Conservation (phyloP, 2,329 filamentous ascomycete species). For the Thermothelomyces thermophilus region DNA sequence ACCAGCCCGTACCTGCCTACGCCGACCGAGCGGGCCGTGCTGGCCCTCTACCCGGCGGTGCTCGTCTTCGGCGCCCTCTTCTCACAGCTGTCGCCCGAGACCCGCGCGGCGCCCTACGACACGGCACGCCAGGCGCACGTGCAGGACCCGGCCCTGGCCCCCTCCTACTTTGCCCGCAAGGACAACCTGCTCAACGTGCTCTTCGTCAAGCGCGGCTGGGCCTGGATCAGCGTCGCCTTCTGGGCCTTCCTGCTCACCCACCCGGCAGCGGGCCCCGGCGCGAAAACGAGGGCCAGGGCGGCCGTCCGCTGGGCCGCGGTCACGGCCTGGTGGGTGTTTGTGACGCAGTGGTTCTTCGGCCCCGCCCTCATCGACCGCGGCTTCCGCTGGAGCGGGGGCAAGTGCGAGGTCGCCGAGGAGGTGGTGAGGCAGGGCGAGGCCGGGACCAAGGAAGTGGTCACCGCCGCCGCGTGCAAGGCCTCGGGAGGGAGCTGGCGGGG, state of each 20-base stretch:
- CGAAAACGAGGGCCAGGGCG: conserved; percentile 41
- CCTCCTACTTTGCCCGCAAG: conserved; percentile 90
- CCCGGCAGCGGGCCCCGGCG: conserved; percentile 39
- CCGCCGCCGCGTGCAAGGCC: conserved; percentile 72
- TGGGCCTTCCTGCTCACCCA: conserved; percentile 63
- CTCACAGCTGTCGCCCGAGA: conserved; percentile 67
- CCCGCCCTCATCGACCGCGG: conserved; percentile 82
- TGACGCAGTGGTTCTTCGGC: conserved; percentile 97
- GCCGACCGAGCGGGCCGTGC: conserved; percentile 55
- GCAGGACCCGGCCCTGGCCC: conserved; percentile 39
- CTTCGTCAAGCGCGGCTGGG: conserved; percentile 95
- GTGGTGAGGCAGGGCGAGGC: conserved; percentile 1
- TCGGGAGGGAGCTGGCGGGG: conserved; percentile 80
- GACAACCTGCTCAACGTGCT: conserved; percentile 84
- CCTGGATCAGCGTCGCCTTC: conserved; percentile 78
- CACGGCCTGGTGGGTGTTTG: conserved; percentile 73
- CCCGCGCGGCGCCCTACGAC: conserved; percentile 58
- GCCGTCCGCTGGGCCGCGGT: conserved; percentile 61
- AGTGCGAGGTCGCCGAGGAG: conserved; percentile 57
- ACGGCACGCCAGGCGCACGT: conserved; percentile 54
- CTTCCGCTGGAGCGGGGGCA: conserved; percentile 82
- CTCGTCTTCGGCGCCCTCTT: conserved; percentile 78
- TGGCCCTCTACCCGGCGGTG: conserved; percentile 68
- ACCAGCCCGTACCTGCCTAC: conserved; percentile 62
- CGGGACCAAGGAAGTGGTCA: conserved; percentile 51